Evolutionary conservation across 2,329 filamentous ascomycete species (phyloP).

Genomic region (Domatiomyces catenatus): DNA sequence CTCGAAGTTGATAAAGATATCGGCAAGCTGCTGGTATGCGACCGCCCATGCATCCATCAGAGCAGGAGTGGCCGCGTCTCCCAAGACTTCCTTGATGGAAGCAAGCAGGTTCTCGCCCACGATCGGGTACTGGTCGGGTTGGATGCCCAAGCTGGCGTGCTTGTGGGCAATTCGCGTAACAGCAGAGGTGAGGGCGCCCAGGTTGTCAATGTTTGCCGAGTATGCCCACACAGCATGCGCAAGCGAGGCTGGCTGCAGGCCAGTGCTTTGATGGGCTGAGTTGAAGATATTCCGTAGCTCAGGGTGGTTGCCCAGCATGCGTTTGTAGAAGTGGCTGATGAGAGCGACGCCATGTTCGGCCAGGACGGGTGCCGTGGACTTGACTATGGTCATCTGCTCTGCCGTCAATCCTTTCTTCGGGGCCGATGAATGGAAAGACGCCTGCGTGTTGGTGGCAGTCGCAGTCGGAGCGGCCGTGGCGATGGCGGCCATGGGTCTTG

Average conservation of each 20-base stretch:
- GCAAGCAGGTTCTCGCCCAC: constrained; percentile 54
- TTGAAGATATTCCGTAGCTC: constrained; percentile 59
- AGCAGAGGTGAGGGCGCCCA: constrained; percentile 41
- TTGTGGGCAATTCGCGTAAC: constrained; percentile 61
- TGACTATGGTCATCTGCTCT: constrained; percentile 49
- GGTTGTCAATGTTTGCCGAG: constrained; percentile 55
- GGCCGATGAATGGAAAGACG: neutral
- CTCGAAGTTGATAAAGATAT: constrained; percentile 56
- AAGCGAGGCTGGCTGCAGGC: constrained; percentile 54
- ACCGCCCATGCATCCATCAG: constrained; percentile 53
- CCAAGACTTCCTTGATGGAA: constrained; percentile 52
- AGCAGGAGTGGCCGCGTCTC: constrained; percentile 49
- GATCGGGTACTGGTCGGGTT: constrained; percentile 53
- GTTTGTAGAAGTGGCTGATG: constrained; percentile 56
- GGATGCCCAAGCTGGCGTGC: constrained; percentile 55
- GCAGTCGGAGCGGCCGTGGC: neutral
- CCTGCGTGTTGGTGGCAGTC: neutral
- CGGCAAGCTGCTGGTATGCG: constrained; percentile 58
- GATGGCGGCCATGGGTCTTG: neutral
- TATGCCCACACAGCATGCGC: constrained; percentile 55
- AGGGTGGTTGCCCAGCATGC: constrained; percentile 50
- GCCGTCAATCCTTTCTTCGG: constrained; percentile 33
- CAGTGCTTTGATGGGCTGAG: constrained; percentile 50
- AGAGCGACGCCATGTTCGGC: constrained; percentile 53
- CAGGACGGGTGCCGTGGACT: constrained; percentile 54